A percentile compares a stretch with the other conserved stretches of the same genome.
phyloP scores from a whole-genome alignment of 345 rosid species.

The Limnanthes douglasii region DNA sequence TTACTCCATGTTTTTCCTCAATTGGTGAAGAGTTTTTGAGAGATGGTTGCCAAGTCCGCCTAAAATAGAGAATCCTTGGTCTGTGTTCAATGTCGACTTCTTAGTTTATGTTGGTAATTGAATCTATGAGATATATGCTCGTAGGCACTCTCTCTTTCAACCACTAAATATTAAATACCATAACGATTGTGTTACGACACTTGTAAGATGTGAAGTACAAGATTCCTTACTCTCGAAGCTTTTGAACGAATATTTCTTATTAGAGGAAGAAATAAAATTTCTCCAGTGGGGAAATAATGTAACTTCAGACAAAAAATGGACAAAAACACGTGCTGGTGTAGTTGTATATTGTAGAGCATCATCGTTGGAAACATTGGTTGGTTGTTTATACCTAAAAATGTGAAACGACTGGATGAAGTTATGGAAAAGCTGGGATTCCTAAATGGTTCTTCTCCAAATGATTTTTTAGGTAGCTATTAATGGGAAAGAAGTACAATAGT shows the following conservation, averaged over 20 bases:
- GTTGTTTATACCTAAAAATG: constrained; percentile 59
- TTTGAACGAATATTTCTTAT: constrained; percentile 39
- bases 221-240: constrained; percentile 80
- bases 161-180: constrained; percentile 62
- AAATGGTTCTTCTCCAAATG: constrained; percentile 27
- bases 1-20: too few relatives aligned
- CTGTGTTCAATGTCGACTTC: constrained; percentile 18
- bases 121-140: constrained; percentile 82
- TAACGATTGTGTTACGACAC: constrained; percentile 61
- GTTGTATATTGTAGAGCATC: constrained; percentile 62
- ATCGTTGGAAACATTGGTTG: constrained; percentile 62
- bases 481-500: too few relatives aligned
- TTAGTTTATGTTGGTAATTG: constrained; percentile 42
- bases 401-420: constrained; percentile 57
- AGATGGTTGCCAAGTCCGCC: constrained; percentile 25
- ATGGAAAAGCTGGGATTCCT: constrained; percentile 80
- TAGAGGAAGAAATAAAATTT: constrained; percentile 50
- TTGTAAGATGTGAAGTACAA: constrained; percentile 95
- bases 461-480: constrained; percentile 23
- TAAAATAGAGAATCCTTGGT: constrained; percentile 17
- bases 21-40: too few relatives aligned
- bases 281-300: constrained; percentile 57
- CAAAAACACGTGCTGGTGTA: constrained; percentile 53
- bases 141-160: constrained; percentile 76
- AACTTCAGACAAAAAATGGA: constrained; percentile 39